These are phyloP conservation scores for Endoconidiophora polonica DNA, from an alignment of 2,329 filamentous ascomycete species.

Conservation along the genomic window DNA sequence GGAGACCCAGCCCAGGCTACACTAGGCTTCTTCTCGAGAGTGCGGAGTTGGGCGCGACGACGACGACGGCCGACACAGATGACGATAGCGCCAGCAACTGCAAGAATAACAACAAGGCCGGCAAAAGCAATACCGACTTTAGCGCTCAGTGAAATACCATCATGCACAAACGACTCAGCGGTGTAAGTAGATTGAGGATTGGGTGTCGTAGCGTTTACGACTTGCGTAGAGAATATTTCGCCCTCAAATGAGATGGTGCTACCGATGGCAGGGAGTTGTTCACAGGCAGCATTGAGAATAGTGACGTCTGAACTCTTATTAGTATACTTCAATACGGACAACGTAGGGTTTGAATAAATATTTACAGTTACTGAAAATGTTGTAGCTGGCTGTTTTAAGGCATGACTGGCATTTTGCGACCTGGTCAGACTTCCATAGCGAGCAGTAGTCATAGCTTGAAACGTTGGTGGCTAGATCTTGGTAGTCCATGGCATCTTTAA, in stretches of 20 bases:
- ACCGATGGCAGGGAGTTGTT: slow-evolving; percentile 32
- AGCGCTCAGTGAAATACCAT: slow-evolving; percentile 33
- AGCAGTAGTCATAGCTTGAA: slow-evolving; percentile 37
- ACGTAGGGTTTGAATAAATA: slow-evolving; percentile 4
- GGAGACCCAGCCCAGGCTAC: slow-evolving; percentile 5
- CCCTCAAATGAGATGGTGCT: slow-evolving; percentile 33
- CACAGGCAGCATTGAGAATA: slow-evolving; percentile 38
- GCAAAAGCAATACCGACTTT: slow-evolving; percentile 43
- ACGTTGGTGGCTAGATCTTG: slow-evolving; percentile 30
- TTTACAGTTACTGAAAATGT: slow-evolving; percentile 38
- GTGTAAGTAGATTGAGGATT: slow-evolving; percentile 25
- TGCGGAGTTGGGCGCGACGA: slow-evolving; percentile 33
- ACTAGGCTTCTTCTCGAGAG: slow-evolving; percentile 23
- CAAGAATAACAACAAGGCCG: slow-evolving; percentile 30
- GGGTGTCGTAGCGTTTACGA: slow-evolving; percentile 34
- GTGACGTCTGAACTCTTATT: slow-evolving; percentile 24
- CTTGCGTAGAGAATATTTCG: slow-evolving; percentile 31
- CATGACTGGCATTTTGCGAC: slow-evolving; percentile 32
- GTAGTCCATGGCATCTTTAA: slow-evolving; percentile 30
- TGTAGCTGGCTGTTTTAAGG: slow-evolving; percentile 22
- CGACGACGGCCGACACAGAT: slow-evolving; percentile 40
- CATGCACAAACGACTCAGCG: slow-evolving; percentile 25
- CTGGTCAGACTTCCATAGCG: slow-evolving; percentile 26
- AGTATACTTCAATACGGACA: not conserved
- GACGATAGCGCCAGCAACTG: slow-evolving; percentile 32